These are phyloP conservation scores for Circinella umbellata DNA, from an alignment of 371 early-diverging fungal species.

Conservation along the genomic window DNA sequence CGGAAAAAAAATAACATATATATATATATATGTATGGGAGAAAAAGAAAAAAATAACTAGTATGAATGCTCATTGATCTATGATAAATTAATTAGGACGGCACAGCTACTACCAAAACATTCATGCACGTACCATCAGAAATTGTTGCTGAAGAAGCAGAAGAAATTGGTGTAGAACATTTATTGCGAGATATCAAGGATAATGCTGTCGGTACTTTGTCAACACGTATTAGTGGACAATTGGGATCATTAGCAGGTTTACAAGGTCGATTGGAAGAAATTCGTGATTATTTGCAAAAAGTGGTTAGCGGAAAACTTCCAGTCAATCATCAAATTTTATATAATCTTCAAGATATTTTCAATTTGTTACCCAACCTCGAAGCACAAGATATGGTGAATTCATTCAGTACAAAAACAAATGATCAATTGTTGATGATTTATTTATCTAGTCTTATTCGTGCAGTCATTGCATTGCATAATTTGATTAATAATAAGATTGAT, in stretches of 20 bases:
- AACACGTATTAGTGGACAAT: slow-evolving; percentile 85
- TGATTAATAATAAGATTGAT: slow-evolving; percentile 92
- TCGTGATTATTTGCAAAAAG: slow-evolving; percentile 84
- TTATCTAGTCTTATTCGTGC: slow-evolving; percentile 88
- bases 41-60: neutral
- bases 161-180: slow-evolving; percentile 99
- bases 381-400: slow-evolving; percentile 75
- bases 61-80: too few species aligned
- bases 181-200: slow-evolving; percentile 98
- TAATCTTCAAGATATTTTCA: slow-evolving; percentile 97
- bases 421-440: slow-evolving; percentile 92
- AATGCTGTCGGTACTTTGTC: slow-evolving; percentile 94
- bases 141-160: slow-evolving; percentile 99
- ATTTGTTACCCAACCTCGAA: slow-evolving; percentile 89
- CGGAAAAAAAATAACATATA: neutral
- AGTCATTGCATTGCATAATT: slow-evolving; percentile 93
- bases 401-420: slow-evolving; percentile 95
- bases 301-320: slow-evolving; percentile 84
- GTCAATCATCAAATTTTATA: slow-evolving; percentile 95
- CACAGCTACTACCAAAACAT: slow-evolving; percentile 92
- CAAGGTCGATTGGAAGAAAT: slow-evolving; percentile 86
- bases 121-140: slow-evolving; percentile 93
- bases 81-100: slow-evolving; percentile 74
- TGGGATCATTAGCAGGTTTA: slow-evolving; percentile 89
- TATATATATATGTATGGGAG: neutral